Base-by-base conservation (phyloP, 140 eudicot species). In the Anethum foeniculum region DNA sequence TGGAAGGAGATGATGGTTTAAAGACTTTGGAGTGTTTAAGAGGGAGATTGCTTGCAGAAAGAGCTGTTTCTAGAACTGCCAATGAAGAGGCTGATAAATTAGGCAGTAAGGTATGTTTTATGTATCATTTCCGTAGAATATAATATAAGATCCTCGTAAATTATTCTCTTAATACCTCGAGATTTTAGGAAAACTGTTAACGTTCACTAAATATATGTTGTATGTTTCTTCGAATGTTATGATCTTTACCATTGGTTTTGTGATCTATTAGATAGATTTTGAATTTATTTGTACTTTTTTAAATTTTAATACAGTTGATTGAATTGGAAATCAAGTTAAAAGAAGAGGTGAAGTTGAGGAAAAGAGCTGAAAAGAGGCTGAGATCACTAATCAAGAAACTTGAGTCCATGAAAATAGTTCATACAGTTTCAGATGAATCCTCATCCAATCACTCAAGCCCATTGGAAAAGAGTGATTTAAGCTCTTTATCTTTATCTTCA, bases 31-130 rank as follows among this genome's bases (percentile, higher is more conserved):
- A 91, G 79, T 94, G 97, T 71, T 84, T 94, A 76, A 92, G 98
- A 86, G 96, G 98, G 68, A 92, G 98, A 87, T 79, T 94, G 84
- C 91, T 88, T 79, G 98, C 98, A 36, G 98, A 94, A 81, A 94
- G 97, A 89, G 89, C 81, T 36, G 90, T 96, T 89, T 92, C 98
- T 2, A 94, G 85, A 71, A 91, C 82, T 89, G 97, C 97, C 5
- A 91, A 90, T 75, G 78, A 90, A 30, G 88, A 86, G 52, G 93
- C 92, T 48, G 88, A 90, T 30, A 84, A 82, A 64, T 67, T 90
- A 83, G 89, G 76, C 76, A 81, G 64, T 75, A 92, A 92, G 98
- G 97, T 93, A 44, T 58, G 38, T 71, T 2, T 0, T 64, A 14
- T 39, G 13, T 12, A 71, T 36, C 2, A 14, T 44, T 14, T 0